A percentile compares a stretch with the other conserved stretches of the same genome.
Evolutionary conservation across 768 basidiomycete genomes (phyloP).

Genomic region (Pluteus cervinus): DNA sequence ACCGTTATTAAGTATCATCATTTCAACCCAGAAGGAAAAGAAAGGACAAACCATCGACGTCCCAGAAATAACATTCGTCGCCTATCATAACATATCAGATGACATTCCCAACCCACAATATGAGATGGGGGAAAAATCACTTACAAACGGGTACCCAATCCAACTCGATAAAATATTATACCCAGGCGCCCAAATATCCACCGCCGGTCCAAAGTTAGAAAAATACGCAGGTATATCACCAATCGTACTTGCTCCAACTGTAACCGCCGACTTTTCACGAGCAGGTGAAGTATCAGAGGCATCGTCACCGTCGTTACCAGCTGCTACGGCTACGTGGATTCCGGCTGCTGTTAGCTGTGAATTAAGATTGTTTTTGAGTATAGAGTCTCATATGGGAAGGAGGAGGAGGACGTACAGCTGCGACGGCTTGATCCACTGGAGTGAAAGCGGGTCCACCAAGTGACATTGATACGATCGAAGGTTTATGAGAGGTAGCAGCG

Average conservation of each 20-base stretch:
- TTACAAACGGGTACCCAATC: too few species aligned
- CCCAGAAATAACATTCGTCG: conserved; percentile 19
- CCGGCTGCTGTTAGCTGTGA: conserved; percentile 23
- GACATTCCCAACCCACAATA: neutral
- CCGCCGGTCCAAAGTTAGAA: conserved; percentile 27
- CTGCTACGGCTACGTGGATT: conserved; percentile 22
- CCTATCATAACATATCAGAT: too few species aligned
- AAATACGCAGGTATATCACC: conserved; percentile 21
- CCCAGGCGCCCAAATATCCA: conserved; percentile 31
- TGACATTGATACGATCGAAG: conserved; percentile 30
- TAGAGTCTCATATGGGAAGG: too few species aligned
- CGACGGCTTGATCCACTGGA: conserved; percentile 26
- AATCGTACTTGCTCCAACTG: conserved; percentile 24
- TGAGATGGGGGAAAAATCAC: neutral
- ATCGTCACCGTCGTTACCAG: conserved; percentile 19
- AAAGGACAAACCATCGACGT: conserved; percentile 27
- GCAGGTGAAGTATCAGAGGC: conserved; percentile 19
- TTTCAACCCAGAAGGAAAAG: too few species aligned
- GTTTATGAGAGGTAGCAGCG: conserved; percentile 15
- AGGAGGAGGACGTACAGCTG: conserved; percentile 15
- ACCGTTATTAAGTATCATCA: too few species aligned
- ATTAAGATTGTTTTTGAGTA: neutral
- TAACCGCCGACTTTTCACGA: conserved; percentile 18
- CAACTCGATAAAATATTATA: conserved; percentile 18
- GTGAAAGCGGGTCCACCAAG: conserved; percentile 23